Base-by-base conservation (phyloP, 2,329 filamentous ascomycete genomes). In the Arthrobotrys sinensis region DNA sequence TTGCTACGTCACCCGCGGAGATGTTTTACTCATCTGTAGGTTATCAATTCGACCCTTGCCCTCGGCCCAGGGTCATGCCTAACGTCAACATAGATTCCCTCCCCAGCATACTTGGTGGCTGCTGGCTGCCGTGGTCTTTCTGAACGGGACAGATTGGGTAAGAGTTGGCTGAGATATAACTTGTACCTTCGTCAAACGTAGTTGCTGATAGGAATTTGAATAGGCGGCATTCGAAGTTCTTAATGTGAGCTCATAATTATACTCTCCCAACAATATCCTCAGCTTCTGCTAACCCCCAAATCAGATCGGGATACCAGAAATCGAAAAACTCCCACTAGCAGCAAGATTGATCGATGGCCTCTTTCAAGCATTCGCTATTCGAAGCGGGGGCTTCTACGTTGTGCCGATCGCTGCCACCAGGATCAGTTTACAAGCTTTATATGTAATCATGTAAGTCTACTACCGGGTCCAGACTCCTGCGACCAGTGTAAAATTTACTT, bases 1-100 rank as follows among this genome's bases (percentile, higher is more conserved):
- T 82, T 89, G 0, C 84, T 89, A 3, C 86, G 89, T 69, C 87
- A 89, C 82, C 88, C 88, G 5, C 84, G 88, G 69, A 84, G 88
- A 24, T 88, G 87, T 80, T 89, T 88, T 79, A 89, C 88, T 10
- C 86, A 88, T 52, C 84, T 90, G 14, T 77, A 67, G 11, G 66
- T 16, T 55, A 14, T 43, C 4, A 16, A 11, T 52, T 36, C 24
- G 12, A 21, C 32, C 32, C 36, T 34, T 45, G 24, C 6, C 34
- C 50, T 36, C 4, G 10, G 24, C 8, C 62, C 19, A 46, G 36
- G 28, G 28, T 34, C 21, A n/a, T 28, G 24, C 38, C 57, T 66
- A 66, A 67, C 60, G 24, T 45, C 19, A 12, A 19, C 43, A 6
- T 60, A 77, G 73, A 16, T 89, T 90, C 80, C 87, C 87, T 2